Evolutionary conservation across 2,329 filamentous ascomycete genomes (phyloP).

Genomic region (Epichloe uncinata): DNA sequence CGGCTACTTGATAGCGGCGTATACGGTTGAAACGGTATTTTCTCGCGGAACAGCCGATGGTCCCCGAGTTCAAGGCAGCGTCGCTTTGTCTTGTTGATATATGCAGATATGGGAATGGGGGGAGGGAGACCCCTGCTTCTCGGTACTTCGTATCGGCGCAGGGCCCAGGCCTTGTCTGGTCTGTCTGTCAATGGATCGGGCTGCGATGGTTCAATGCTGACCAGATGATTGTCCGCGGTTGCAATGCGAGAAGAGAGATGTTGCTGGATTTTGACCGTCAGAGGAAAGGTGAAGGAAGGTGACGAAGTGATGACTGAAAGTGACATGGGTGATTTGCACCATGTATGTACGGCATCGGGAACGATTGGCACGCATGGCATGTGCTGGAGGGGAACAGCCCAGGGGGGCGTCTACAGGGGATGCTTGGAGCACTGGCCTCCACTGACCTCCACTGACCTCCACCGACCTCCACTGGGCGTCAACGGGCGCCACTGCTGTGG

Average conservation of each 20-base stretch:
- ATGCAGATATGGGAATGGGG: background rate
- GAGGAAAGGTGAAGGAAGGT: slow-evolving; percentile 1
- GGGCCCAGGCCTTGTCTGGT: background rate
- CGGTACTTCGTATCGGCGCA: background rate
- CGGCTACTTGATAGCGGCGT: background rate
- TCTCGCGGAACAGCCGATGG: background rate
- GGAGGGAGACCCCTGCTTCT: background rate
- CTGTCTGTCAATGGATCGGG: background rate
- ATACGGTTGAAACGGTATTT: background rate
- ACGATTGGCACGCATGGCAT: too few relatives aligned
- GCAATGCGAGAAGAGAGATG: background rate
- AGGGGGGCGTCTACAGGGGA: too few relatives aligned
- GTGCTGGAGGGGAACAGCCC: too few relatives aligned
- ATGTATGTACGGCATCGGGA: too few relatives aligned
- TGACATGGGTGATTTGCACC: background rate
- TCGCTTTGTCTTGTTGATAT: background rate
- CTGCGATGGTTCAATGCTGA: too few relatives aligned
- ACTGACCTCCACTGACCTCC: too few relatives aligned
- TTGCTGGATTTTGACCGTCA: background rate
- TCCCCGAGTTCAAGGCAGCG: background rate
- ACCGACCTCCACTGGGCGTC: background rate
- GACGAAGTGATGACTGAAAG: background rate
- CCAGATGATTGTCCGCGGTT: background rate
- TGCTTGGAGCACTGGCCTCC: too few relatives aligned
- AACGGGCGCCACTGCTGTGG: too few relatives aligned